A percentile compares a stretch with the other conserved stretches of the same genome.
Conservation (phyloP, 805 yeast genomes). For the Teunomyces lycoperdinae region DNA sequence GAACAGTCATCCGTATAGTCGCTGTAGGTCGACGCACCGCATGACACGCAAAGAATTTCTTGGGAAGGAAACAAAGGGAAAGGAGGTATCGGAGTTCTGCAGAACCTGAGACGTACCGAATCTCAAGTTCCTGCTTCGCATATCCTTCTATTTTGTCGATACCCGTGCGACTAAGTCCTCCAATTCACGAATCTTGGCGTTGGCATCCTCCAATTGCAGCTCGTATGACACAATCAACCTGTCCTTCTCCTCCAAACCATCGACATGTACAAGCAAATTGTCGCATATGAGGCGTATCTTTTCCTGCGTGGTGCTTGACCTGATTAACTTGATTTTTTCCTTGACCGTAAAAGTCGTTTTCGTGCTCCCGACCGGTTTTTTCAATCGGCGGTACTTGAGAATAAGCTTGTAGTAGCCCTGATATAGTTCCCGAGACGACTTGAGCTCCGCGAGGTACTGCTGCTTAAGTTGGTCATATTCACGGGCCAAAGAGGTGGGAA, state of each 20-base stretch:
- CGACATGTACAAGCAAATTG: constrained; percentile 19
- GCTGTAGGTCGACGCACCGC: not conserved
- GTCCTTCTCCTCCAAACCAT: constrained; percentile 8
- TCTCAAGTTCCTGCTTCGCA: not conserved
- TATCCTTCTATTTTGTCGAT: not conserved
- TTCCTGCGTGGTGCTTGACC: constrained; percentile 19
- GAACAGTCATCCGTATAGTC: not conserved
- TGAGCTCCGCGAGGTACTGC: constrained; percentile 28
- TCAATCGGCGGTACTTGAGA: constrained; percentile 23
- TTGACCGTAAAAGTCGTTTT: constrained; percentile 7
- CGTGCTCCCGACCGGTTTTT: not conserved
- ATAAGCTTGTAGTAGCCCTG: constrained; percentile 29
- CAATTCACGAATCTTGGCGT: constrained; percentile 15
- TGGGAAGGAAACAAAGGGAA: not conserved
- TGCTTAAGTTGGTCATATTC: constrained; percentile 21
- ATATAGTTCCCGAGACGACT: constrained; percentile 25
- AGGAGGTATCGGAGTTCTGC: not conserved
- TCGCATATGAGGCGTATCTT: constrained; percentile 19
- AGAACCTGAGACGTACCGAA: not conserved
- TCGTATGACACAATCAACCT: constrained; percentile 15
- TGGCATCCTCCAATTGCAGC: constrained; percentile 24
- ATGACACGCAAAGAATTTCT: not conserved
- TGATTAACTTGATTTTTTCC: constrained; percentile 19
- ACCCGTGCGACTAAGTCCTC: constrained; percentile 8
- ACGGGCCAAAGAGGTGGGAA: constrained; percentile 4